A percentile compares a stretch with the other conserved stretches of the same genome.
phyloP scores from a whole-genome alignment of 1,284 basidiomycete species.

The Albatrellus sp. region DNA sequence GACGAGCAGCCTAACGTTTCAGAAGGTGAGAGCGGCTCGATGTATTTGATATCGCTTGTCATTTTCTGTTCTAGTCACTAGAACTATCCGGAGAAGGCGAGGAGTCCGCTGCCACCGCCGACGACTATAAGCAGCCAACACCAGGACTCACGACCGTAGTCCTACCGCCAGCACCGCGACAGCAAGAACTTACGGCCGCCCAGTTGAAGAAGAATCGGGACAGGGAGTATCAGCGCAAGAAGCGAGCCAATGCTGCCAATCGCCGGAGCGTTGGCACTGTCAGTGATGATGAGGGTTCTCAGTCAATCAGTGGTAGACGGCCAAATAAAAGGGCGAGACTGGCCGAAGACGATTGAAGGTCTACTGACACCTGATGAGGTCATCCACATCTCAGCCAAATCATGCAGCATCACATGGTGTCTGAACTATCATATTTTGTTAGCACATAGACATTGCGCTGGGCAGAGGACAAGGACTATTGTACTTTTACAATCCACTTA shows the following conservation, averaged over 20 bases:
- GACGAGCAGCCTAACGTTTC: conserved; percentile 59
- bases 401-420: too few species aligned
- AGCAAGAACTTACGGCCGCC: conserved; percentile 51
- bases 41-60: neutral
- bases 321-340: conserved; percentile 50
- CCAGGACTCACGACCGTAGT: conserved; percentile 62
- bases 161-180: conserved; percentile 56
- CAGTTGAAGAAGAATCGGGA: conserved; percentile 63
- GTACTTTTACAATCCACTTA: neutral
- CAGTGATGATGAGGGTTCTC: conserved; percentile 57
- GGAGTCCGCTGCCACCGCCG: conserved; percentile 34
- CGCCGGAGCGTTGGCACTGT: conserved; percentile 44
- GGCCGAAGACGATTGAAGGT: conserved; percentile 30
- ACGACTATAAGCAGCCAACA: conserved; percentile 42
- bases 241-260: conserved; percentile 41
- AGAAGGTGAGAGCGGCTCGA: conserved; percentile 36
- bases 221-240: conserved; percentile 64
- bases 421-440: too few species aligned
- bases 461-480: neutral
- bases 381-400: too few species aligned
- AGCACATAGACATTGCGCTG: too few species aligned
- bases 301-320: conserved; percentile 35
- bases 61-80: conserved; percentile 37
- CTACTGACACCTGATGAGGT: too few species aligned
- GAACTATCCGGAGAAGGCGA: conserved; percentile 67